phyloP scores from a whole-genome alignment of 2,329 filamentous ascomycete genomes.

The Colletotrichum echinochloae region DNA sequence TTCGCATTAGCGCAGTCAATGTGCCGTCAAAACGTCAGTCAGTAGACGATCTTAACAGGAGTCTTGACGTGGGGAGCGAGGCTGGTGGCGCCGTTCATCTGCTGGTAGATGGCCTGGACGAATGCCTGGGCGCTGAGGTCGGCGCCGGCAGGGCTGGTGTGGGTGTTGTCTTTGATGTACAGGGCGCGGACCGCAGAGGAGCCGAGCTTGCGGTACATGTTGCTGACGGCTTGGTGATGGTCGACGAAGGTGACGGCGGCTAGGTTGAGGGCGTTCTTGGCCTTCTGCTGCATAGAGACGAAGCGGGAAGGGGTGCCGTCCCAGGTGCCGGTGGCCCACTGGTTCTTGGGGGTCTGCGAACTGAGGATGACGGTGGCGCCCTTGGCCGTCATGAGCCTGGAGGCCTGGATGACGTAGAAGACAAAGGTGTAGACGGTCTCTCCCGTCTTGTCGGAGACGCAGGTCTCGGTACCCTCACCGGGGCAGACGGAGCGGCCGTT shows the following conservation, averaged over 20 bases:
- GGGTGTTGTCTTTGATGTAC: conserved; percentile 72
- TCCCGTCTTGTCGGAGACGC: conserved; percentile 58
- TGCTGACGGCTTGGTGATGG: conserved; percentile 68
- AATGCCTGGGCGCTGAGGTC: conserved; percentile 68
- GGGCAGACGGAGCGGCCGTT: conserved; percentile 72
- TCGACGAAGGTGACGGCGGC: conserved; percentile 66
- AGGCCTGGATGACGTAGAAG: conserved; percentile 69
- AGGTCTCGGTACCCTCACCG: conserved; percentile 66
- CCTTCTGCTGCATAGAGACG: conserved; percentile 61
- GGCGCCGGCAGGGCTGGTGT: conserved; percentile 68
- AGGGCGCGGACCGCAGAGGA: conserved; percentile 61
- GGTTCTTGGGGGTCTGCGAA: conserved; percentile 68
- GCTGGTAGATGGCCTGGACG: conserved; percentile 46
- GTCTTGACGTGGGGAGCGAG: conserved; percentile 45
- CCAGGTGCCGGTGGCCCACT: conserved; percentile 69
- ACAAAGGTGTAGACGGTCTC: conserved; percentile 72
- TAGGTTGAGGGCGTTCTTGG: conserved; percentile 45
- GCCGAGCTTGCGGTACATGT: conserved; percentile 65
- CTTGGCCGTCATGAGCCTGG: conserved; percentile 64
- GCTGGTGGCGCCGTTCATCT: conserved; percentile 47
- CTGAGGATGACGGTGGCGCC: conserved; percentile 72
- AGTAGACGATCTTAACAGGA: conserved; percentile 39
- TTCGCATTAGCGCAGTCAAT: too few species aligned
- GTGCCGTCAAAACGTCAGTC: background rate
- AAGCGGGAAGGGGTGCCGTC: conserved; percentile 63